Percentiles rank a stretch among this genome's conserved stretches.
Conservation (phyloP, 805 yeast species). For the Saccharomycopsis amapae region DNA sequence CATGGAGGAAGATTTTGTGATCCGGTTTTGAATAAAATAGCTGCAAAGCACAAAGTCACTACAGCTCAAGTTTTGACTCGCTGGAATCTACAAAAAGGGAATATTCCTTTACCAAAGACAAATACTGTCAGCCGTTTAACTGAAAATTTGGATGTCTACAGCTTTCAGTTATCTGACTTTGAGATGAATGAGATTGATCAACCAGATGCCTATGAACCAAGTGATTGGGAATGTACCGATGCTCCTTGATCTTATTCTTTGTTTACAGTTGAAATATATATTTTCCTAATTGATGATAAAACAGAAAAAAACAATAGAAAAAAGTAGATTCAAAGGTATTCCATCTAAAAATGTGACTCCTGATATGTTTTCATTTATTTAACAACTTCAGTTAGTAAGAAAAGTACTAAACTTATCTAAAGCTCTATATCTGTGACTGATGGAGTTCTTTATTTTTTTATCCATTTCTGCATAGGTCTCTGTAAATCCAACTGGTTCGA, state of each 20-base stretch:
- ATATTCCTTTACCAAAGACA: slow-evolving; percentile 66
- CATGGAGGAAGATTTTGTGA: slow-evolving; percentile 54
- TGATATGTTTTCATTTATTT: no score
- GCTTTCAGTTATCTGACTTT: slow-evolving; percentile 37
- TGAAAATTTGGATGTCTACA: slow-evolving; percentile 48
- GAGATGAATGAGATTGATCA: slow-evolving; percentile 38
- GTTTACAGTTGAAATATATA: no score
- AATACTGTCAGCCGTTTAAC: slow-evolving; percentile 43
- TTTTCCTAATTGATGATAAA: no score
- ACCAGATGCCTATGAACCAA: slow-evolving; percentile 58
- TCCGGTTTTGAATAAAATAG: slow-evolving; percentile 43
- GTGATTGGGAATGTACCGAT: slow-evolving; percentile 71
- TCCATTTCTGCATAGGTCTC: slow-evolving; percentile 88
- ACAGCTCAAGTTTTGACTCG: slow-evolving; percentile 59
- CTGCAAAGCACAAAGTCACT: slow-evolving; percentile 41
- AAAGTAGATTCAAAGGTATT: no score
- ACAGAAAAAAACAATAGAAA: no score
- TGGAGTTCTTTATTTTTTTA: slow-evolving; percentile 63
- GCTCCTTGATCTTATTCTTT: slow-evolving; percentile 34
- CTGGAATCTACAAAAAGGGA: slow-evolving; percentile 71
- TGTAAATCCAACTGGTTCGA: slow-evolving; percentile 70
- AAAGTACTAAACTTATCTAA: slow-evolving; percentile 61
- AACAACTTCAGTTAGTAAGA: no score
- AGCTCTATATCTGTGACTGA: slow-evolving; percentile 86
- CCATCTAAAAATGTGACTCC: not conserved